Percentiles rank a stretch among this genome's conserved stretches.
Evolutionary conservation across 345 rosid species (phyloP).

Genomic region (Firmiana major): DNA sequence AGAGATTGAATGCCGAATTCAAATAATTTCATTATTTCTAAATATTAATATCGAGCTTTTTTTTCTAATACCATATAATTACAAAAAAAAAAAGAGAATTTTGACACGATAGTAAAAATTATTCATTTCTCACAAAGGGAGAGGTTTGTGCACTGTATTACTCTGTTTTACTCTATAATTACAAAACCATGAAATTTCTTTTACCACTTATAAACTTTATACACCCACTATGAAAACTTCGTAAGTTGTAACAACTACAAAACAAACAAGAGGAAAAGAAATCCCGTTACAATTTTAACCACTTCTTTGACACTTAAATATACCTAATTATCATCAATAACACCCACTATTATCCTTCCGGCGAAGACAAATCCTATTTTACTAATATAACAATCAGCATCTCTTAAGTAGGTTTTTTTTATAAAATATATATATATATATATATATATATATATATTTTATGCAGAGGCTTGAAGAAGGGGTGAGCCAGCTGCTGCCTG

Average conservation of each 20-base stretch:
- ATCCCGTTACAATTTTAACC: background rate
- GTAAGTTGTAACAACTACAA: background rate
- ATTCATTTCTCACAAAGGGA: too few relatives aligned
- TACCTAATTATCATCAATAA: too few relatives aligned
- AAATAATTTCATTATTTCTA: too few relatives aligned
- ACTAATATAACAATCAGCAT: background rate
- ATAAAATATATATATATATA: too few relatives aligned
- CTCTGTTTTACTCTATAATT: too few relatives aligned
- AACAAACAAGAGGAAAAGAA: background rate
- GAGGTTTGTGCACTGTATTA: too few relatives aligned
- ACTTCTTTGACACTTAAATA: background rate
- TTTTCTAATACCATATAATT: background rate
- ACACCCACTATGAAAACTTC: background rate
- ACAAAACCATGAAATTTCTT: background rate
- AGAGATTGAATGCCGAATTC: too few relatives aligned
- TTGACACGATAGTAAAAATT: too few relatives aligned
- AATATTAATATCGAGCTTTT: too few relatives aligned
- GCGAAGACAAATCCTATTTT: background rate
- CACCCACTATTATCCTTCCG: background rate
- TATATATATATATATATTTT: too few relatives aligned
- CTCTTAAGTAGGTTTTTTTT: background rate
- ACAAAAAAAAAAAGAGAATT: too few relatives aligned
- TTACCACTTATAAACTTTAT: background rate
- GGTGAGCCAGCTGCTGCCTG: conserved; percentile 7
- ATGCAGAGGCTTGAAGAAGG: background rate